Base-by-base conservation (phyloP, 208 protist genomes). In the Phytomonas francai region DNA sequence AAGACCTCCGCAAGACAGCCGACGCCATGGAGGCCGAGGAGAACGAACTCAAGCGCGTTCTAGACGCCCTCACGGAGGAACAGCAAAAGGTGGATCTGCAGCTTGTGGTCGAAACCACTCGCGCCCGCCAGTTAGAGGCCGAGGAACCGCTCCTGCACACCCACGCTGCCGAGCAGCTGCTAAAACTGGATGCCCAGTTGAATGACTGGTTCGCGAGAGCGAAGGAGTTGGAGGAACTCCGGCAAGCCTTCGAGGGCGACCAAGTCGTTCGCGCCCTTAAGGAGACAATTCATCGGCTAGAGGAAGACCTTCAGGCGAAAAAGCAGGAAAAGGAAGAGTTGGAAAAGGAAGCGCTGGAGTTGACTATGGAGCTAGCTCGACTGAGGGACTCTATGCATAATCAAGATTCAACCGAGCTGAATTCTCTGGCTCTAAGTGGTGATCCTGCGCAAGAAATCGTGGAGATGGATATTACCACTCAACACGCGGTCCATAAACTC, bases 61-160 rank as follows among this genome's bases (percentile, higher is more conserved):
- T 95, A 0, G 79, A 92, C 8, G 45, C 69, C 3, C 78, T 93
- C 0, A 75, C 80, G 0, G 76, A 66, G 16, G 79, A 88, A 68
- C 88, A 92, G 65, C 82, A 80, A 19, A 80, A 85, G 42, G 33
- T 85, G 2, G 84, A 93, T 63, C 68, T 90, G 67, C 91, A 86
- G 54, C 59, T 76, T 12, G 78, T 90, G 70, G 66, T 76, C 11
- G 72, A 74, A 22, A 64, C 71, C 6, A 78, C 91, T 72, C 66
- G 77, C 33, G 63, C 91, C 22, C 85, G 83, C 25, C 80, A 81
- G 12, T 80, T 77, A 9, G 84, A 92, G 63, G 74, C 81, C 58
- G 86, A 91, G 68, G 88, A 93, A 57, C 69, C 76, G 1, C 73
- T 96, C 36, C 76, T 92, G 51, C 66, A 65, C 16, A 57, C 79